Evolutionary conservation across 305 asterid genomes (phyloP).

Genomic region (Solanum hybrid): DNA sequence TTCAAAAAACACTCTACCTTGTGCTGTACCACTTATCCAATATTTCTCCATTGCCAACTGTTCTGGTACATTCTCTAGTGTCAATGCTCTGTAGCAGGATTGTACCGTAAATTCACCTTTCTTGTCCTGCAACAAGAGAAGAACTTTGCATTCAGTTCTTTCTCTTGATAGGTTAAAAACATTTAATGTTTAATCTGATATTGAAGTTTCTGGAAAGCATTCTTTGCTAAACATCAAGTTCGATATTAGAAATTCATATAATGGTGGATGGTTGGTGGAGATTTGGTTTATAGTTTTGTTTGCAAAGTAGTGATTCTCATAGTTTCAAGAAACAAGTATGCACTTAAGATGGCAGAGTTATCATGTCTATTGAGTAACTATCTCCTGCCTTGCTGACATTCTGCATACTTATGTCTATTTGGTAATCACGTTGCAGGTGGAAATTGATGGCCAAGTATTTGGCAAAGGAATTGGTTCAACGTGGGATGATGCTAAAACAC

Average conservation of each 20-base stretch:
- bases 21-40: neutral
- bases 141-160: neutral
- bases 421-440: constrained; percentile 45
- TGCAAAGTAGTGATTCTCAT: neutral
- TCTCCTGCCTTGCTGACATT: neutral
- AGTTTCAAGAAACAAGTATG: neutral
- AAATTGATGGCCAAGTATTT: constrained; percentile 70
- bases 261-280: neutral
- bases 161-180: neutral
- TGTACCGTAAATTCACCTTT: neutral
- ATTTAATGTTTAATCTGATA: neutral
- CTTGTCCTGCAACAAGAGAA: constrained; percentile 2
- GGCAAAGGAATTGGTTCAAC: constrained; percentile 84
- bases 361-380: neutral
- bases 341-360: neutral
- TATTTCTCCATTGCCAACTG: neutral
- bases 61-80: neutral
- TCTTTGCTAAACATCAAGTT: neutral
- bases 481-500: constrained; percentile 89
- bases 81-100: neutral
- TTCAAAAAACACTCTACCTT: neutral
- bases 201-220: neutral
- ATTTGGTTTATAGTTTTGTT: neutral
- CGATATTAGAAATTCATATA: neutral
- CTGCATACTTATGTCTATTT: neutral